Conservation (phyloP, 2,329 filamentous ascomycete species). For the Fusarium bactridioides region DNA sequence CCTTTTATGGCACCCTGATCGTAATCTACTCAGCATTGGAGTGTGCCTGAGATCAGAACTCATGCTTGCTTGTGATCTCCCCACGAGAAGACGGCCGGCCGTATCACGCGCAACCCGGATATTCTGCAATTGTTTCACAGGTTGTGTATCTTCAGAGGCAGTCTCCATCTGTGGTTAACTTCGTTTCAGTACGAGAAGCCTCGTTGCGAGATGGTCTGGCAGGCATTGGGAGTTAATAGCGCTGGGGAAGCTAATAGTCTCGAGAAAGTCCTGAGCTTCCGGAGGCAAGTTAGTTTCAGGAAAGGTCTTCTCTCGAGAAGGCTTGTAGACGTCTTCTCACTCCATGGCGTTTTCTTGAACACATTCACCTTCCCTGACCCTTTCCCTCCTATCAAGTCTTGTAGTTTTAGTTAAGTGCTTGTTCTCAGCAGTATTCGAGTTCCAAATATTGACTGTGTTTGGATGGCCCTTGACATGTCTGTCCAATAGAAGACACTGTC, state of each 20-base stretch:
- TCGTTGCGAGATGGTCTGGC: not conserved
- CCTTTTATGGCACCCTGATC: not conserved
- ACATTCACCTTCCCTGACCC: not conserved
- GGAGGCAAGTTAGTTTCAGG: not conserved
- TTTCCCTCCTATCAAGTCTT: not conserved
- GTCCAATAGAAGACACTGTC: not conserved
- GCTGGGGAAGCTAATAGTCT: not conserved
- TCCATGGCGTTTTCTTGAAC: not conserved
- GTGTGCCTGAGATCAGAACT: too few species aligned
- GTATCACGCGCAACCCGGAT: not conserved
- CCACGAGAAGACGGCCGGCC: not conserved
- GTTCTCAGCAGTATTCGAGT: not conserved
- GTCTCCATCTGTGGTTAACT: not conserved
- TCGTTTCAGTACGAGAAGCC: not conserved
- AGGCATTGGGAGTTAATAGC: not conserved
- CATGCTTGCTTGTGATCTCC: not conserved
- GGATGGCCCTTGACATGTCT: not conserved
- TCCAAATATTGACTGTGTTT: not conserved
- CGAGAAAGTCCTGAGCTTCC: not conserved
- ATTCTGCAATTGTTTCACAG: not conserved
- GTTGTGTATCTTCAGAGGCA: not conserved
- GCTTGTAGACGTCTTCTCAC: not conserved
- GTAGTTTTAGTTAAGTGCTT: not conserved
- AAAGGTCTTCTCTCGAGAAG: not conserved
- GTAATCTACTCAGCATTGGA: not conserved